phyloP scores from a whole-genome alignment of 2,329 filamentous ascomycete genomes.

The Calcarisporium arbuscula region DNA sequence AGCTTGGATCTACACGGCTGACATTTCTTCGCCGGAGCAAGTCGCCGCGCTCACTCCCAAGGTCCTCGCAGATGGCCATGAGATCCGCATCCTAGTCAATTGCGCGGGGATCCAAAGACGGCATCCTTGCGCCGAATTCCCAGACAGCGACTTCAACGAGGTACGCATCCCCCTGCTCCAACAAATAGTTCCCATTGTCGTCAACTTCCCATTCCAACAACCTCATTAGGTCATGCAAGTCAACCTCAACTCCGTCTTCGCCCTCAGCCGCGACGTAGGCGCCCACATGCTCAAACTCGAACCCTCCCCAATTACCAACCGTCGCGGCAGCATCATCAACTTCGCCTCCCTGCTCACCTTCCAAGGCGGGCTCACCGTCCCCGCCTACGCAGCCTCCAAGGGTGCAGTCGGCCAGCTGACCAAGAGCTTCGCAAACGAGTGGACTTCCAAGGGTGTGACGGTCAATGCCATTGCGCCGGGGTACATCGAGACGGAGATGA shows the following conservation, averaged over 20 bases:
- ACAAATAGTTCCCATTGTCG: no score
- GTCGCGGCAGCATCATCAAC: constrained; percentile 73
- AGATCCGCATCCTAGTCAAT: constrained; percentile 75
- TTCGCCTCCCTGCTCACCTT: constrained; percentile 75
- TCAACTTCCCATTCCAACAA: no score
- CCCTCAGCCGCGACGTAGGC: constrained; percentile 68
- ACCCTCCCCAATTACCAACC: constrained; percentile 39
- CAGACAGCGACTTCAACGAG: constrained; percentile 69
- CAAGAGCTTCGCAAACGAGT: constrained; percentile 81
- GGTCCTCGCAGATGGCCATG: constrained; percentile 55
- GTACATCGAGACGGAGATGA: constrained; percentile 95
- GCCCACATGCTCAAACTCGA: constrained; percentile 65
- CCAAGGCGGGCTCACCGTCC: constrained; percentile 83
- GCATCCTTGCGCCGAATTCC: constrained; percentile 70
- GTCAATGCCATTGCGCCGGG: constrained; percentile 88
- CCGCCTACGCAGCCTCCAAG: constrained; percentile 81
- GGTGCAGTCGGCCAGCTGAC: constrained; percentile 80
- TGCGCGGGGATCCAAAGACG: constrained; percentile 81
- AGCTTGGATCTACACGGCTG: constrained; percentile 61
- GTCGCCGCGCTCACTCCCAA: constrained; percentile 55
- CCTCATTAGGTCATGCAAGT: constrained; percentile 83
- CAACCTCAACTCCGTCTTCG: constrained; percentile 78
- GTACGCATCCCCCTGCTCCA: constrained; percentile 25
- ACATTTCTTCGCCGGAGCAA: constrained; percentile 56
- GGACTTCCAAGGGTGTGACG: constrained; percentile 69